Percentiles rank a stretch among this genome's conserved stretches.
Evolutionary conservation across 768 basidiomycete species (phyloP).

Genomic region (Suillus subalutaceus): DNA sequence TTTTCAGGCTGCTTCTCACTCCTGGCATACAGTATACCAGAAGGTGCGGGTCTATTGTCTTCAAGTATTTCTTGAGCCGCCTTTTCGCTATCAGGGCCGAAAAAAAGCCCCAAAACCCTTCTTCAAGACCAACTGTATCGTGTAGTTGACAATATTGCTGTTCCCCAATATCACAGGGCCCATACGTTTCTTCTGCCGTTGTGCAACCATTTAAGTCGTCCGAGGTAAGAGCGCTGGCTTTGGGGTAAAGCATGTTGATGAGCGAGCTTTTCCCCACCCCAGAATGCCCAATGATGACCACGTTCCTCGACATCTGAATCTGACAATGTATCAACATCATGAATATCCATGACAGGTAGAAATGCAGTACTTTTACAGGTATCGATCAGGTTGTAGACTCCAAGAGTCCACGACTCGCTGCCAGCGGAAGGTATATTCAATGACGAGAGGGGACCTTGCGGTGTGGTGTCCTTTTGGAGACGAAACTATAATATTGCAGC

Average conservation of each 20-base stretch:
- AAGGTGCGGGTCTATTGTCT: background rate
- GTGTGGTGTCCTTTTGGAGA: too few species aligned
- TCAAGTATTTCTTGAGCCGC: background rate
- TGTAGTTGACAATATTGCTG: background rate
- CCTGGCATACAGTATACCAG: background rate
- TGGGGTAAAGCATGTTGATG: background rate
- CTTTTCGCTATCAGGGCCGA: background rate
- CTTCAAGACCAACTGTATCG: background rate
- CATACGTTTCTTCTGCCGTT: accelerated
- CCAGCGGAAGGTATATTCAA: too few species aligned
- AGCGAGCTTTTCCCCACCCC: background rate
- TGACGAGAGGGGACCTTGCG: too few species aligned
- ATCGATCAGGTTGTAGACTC: too few species aligned
- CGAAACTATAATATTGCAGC: too few species aligned
- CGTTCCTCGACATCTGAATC: background rate
- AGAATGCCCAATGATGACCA: background rate
- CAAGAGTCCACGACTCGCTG: too few species aligned
- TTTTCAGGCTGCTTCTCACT: background rate
- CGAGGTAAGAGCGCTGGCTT: accelerated
- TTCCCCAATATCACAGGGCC: background rate
- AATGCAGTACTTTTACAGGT: too few species aligned
- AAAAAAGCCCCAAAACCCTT: background rate
- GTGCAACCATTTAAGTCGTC: background rate
- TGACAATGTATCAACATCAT: background rate
- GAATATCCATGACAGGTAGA: too few species aligned